Conservation (phyloP, 371 early-diverging fungal species). For the Nematocida sp. region DNA sequence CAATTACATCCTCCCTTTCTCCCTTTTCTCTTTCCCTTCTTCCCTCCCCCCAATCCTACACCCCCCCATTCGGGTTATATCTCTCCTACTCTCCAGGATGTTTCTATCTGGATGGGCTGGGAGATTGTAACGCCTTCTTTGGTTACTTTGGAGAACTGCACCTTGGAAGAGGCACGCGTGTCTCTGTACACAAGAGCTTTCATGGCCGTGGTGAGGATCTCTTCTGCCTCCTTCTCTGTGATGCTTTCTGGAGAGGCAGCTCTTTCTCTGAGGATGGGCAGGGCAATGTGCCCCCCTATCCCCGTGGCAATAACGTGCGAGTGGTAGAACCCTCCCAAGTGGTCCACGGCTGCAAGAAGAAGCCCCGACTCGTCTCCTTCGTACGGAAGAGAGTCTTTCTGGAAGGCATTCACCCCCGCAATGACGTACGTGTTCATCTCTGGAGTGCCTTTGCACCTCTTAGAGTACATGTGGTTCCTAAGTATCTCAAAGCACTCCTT, state of each 20-base stretch:
- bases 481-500: constrained; percentile 59
- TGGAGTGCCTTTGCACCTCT: constrained; percentile 81
- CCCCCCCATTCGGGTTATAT: too few relatives aligned
- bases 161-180: constrained; percentile 82
- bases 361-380: constrained; percentile 61
- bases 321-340: constrained; percentile 86
- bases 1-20: background rate
- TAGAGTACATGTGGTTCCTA: constrained; percentile 75
- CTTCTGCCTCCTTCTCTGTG: constrained; percentile 79
- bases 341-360: constrained; percentile 74
- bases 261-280: constrained; percentile 78
- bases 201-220: constrained; percentile 80
- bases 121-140: constrained; percentile 17
- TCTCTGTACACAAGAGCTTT: constrained; percentile 88
- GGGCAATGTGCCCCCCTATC: constrained; percentile 82
- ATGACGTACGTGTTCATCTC: constrained; percentile 86
- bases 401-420: constrained; percentile 71
- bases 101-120: constrained; percentile 1
- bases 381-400: background rate
- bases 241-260: constrained; percentile 10
- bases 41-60: background rate
- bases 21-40: background rate
- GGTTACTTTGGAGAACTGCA: constrained; percentile 60
- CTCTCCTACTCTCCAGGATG: constrained; percentile 26
- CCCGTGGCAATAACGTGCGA: constrained; percentile 86